Base-by-base conservation (phyloP, 78 protist species). In the Guillardia theta region DNA sequence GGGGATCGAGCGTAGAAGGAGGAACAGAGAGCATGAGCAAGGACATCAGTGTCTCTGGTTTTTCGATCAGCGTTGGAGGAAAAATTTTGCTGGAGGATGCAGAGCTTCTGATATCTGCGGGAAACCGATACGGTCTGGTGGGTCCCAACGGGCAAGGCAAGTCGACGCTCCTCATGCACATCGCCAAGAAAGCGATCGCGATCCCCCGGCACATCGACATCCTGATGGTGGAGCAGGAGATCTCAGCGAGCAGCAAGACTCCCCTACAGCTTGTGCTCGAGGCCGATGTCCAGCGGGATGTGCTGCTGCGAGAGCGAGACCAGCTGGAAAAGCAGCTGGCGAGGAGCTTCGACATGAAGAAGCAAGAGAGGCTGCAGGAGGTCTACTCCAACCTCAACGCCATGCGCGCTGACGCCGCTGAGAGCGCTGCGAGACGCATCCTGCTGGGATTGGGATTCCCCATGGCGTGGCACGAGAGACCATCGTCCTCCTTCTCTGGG, bases 401-500 rank as follows among this genome's bases (percentile, higher is more conserved):
- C 45, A 94, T 94, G 48, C 10, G 15, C 64, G 44, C 88, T 41
- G 64, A 94, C 78, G 30, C n/a, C 50, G 39, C 48, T 1, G 80
- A 92, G 93, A n/a, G 94, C 47, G 24, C 6, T 33, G 95, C 95
- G 8, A 24, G 58, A 53, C 22, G 12, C 80, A 58, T 58, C 6
- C 70, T 70, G 83, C 83, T 70, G 37, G 90, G 90, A 22, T 50
- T 78, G 48, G 90, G 90, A 22, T 78, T 78, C 90, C 18, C 44
- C 50, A 27, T 9, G 45, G 90, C 45, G 18, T 78, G 90, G 90
- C 90, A 78, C 37, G 50, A 21, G 90, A 45, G 90, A n/a, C 53
- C 90, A 10, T 24, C 90, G 45, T 0, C 37, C 43, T 27, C 50
- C 53, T 78, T 97, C 47, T 96, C 98, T 24, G 98, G 99, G 46